phyloP scores from a whole-genome alignment of 352 stramenopile genomes.

The Lagenidium giganteum region DNA sequence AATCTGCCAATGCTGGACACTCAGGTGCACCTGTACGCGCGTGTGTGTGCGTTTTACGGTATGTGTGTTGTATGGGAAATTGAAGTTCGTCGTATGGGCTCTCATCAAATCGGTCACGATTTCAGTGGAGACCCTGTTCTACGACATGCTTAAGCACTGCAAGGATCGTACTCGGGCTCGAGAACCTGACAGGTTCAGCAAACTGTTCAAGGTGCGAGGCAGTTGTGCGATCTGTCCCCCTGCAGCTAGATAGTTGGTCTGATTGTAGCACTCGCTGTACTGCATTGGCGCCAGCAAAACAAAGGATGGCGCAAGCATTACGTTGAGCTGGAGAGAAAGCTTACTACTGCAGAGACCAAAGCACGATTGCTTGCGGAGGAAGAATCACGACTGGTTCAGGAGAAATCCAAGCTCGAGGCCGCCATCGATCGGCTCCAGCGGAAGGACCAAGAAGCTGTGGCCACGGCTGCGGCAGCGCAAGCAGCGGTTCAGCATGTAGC shows the following conservation, averaged over 20 bases:
- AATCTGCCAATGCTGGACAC: background rate
- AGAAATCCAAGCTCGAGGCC: constrained; percentile 18
- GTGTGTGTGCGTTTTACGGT: constrained; percentile 45
- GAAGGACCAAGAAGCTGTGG: constrained; percentile 13
- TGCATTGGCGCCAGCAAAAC: constrained; percentile 47
- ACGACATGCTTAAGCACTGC: constrained; percentile 54
- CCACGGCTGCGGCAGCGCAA: background rate
- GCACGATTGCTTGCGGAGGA: constrained; percentile 28
- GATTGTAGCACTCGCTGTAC: too few relatives aligned
- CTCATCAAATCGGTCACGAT: background rate
- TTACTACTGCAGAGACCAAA: constrained; percentile 25
- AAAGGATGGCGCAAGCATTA: constrained; percentile 76
- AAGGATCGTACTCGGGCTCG: constrained; percentile 39
- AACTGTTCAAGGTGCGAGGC: constrained; percentile 59
- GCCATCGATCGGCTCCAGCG: constrained; percentile 12
- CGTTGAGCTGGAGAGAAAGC: constrained; percentile 42
- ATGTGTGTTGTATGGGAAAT: constrained; percentile 1
- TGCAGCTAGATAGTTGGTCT: too few relatives aligned
- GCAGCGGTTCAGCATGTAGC: constrained; percentile 15
- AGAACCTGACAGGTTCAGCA: constrained; percentile 39
- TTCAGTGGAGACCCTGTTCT: constrained; percentile 59
- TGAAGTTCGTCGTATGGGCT: background rate
- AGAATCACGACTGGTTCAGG: constrained; percentile 24
- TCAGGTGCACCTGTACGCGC: constrained; percentile 21
- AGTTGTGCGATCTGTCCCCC: background rate